Percentiles rank a stretch among this genome's conserved stretches.
Evolutionary conservation across 306 rosid species (phyloP).

Genomic region (Fragaria ananassa): DNA sequence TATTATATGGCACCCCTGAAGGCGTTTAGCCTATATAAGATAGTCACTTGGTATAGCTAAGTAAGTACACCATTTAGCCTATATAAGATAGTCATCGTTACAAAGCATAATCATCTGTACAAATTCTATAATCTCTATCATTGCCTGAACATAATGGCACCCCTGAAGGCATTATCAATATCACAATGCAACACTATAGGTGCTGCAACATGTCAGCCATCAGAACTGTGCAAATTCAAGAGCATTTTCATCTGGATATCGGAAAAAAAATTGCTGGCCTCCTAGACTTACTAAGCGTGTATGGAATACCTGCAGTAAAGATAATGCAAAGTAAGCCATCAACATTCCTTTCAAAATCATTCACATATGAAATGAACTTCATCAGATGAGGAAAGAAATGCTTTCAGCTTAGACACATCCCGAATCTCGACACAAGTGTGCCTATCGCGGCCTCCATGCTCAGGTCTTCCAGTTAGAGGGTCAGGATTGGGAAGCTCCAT

Average conservation of each 20-base stretch:
- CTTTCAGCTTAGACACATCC: constrained; percentile 75
- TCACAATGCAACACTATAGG: neutral
- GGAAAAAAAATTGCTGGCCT: constrained; percentile 89
- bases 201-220: constrained; percentile 34
- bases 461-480: constrained; percentile 81
- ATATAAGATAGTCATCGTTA: constrained; percentile 6
- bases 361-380: neutral
- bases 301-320: constrained; percentile 58
- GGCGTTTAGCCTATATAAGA: no score
- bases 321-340: neutral
- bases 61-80: neutral
- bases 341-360: constrained; percentile 6
- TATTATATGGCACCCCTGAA: neutral
- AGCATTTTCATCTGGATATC: constrained; percentile 94
- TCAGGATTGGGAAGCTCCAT: constrained; percentile 99
- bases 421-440: constrained; percentile 77
- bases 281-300: constrained; percentile 91
- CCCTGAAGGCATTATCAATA: constrained; percentile 11
- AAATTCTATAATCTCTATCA: constrained; percentile 9
- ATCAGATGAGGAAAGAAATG: constrained; percentile 12
- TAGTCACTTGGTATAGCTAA: neutral
- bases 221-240: constrained; percentile 82
- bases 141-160: neutral
- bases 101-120: constrained; percentile 26
- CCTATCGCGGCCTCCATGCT: constrained; percentile 91